Percentiles rank a stretch among this genome's conserved stretches.
phyloP scores from a whole-genome alignment of 495 filamentous ascomycete genomes.

The Penicillium psychrofluorescens region DNA sequence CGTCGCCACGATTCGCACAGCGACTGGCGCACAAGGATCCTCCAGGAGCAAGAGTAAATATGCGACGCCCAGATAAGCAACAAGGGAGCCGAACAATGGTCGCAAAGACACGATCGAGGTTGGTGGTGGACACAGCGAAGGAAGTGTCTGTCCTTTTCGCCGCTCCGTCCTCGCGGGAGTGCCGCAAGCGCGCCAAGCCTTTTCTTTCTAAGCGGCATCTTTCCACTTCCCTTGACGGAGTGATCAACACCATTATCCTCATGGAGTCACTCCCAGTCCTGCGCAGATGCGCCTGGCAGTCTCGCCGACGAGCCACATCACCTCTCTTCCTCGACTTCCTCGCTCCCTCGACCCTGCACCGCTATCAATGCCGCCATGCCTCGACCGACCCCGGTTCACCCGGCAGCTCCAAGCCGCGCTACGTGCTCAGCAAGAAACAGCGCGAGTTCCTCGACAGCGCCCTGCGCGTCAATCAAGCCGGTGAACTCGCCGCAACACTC shows the following conservation, averaged over 20 bases:
- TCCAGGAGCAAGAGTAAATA: too few relatives aligned
- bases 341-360: slow-evolving; percentile 24
- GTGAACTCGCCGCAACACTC: slow-evolving; percentile 77
- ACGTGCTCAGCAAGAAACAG: slow-evolving; percentile 63
- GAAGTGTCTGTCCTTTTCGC: slow-evolving; percentile 23
- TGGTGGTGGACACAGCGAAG: slow-evolving; percentile 9
- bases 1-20: too few relatives aligned
- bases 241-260: not conserved
- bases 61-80: too few relatives aligned
- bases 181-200: slow-evolving; percentile 13
- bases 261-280: slow-evolving; percentile 14
- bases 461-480: slow-evolving; percentile 84
- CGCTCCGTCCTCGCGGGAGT: slow-evolving; percentile 10
- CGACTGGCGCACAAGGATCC: too few relatives aligned
- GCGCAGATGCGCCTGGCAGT: slow-evolving; percentile 13
- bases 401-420: slow-evolving; percentile 34
- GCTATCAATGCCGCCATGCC: slow-evolving; percentile 20
- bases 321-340: slow-evolving; percentile 36
- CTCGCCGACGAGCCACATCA: slow-evolving; percentile 4
- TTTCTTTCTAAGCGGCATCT: not conserved
- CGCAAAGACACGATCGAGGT: not conserved
- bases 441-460: slow-evolving; percentile 72
- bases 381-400: slow-evolving; percentile 18
- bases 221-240: too few relatives aligned
- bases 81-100: too few relatives aligned